phyloP scores from a whole-genome alignment of 202 grass and related monocot genomes.

The Digitaria exilis region DNA sequence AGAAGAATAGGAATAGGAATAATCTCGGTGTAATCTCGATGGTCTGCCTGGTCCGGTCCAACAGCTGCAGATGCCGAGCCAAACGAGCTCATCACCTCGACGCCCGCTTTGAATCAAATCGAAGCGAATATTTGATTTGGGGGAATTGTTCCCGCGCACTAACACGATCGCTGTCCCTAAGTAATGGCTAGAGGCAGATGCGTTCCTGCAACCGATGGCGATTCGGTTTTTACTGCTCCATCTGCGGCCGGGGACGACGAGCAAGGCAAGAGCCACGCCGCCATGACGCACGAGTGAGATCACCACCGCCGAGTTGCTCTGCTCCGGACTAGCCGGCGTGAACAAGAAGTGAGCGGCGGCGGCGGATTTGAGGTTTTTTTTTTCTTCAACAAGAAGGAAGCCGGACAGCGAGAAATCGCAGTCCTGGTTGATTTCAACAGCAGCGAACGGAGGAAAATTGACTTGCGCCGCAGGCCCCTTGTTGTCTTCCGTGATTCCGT shows the following conservation, averaged over 20 bases:
- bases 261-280: not conserved
- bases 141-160: not conserved
- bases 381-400: not conserved
- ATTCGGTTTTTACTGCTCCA: not conserved
- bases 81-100: not conserved
- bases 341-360: not conserved
- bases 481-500: not conserved
- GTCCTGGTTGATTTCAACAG: not conserved
- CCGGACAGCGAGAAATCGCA: not conserved
- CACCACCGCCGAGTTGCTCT: not conserved
- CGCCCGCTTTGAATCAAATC: conserved; percentile 31
- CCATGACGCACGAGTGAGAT: conserved; percentile 20
- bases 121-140: conserved; percentile 38
- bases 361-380: not conserved
- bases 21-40: conserved; percentile 12
- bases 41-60: not conserved
- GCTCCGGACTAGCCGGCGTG: not conserved
- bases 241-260: not conserved
- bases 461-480: not conserved
- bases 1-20: conserved; percentile 31
- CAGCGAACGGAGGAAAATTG: not conserved
- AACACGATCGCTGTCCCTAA: conserved; percentile 22
- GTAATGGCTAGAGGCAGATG: conserved; percentile 7
- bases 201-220: not conserved
- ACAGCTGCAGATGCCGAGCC: conserved; percentile 8